Evolutionary conservation across 371 early-diverging fungal genomes (phyloP), one percentile per base, ranked within the genome.

Genomic region (Mucor ambiguus): DNA sequence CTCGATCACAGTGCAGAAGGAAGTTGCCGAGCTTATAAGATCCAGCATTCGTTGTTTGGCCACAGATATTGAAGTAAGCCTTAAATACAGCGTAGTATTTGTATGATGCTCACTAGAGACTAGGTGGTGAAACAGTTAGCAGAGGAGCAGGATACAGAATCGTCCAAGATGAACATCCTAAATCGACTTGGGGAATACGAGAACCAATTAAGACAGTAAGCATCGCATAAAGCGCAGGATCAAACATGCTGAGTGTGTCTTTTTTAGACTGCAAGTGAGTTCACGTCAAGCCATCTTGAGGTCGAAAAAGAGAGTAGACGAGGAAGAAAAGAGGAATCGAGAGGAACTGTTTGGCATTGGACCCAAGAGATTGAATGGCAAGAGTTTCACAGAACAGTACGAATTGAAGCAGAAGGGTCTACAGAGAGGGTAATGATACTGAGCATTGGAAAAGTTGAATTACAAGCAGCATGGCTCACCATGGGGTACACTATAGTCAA

Each of bases 141-240:
- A 14, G 90, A 91, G 41, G 86, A 88, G 74, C 84, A 89, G 68
- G 89, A 89, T 48, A 72, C 72, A 37, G 84, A 85, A 44, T 35
- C 82, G 6, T 78, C 85, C 41, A 80, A 81, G 32, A 58, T 68
- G 10, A 52, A 68, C 11, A 79, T 89, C 29, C 62, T 89, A 29
- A 67, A 75, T 5, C 73, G 80, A 72, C 65, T 88, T 46, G 73
- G 69, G 18, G 83, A 86, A 71, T 86, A 89, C 43, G 87, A 89
- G 52, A 72, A 77, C 12, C 89, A 88, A 67, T 72, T 80, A 26
- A 82, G 75, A 63, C 83, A 85, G 90, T 88, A 82, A 68, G 82
- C 32, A 60, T 44, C 5, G 24, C 32, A 5, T 30, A 3, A 29
- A 48, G 22, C 20, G 52, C 22, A 35, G 9, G 11, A 6, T 48